phyloP scores from a whole-genome alignment of 768 basidiomycete species.

The Termitomyces sp. region DNA sequence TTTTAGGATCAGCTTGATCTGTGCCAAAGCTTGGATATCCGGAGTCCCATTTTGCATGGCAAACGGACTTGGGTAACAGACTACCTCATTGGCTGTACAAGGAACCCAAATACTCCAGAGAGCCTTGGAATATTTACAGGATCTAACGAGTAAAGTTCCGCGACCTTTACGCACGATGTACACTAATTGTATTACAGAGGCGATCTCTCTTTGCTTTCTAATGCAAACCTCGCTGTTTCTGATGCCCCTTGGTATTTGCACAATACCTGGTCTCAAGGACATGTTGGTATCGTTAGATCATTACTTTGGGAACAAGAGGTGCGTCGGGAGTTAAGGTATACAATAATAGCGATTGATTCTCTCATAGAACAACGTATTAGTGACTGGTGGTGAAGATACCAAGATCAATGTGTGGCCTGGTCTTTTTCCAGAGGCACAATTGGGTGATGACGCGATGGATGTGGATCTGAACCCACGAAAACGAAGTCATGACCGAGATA shows the following conservation, averaged over 20 bases:
- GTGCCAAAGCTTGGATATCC: conserved; percentile 53
- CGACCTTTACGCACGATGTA: background rate
- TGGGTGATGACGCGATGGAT: conserved; percentile 19
- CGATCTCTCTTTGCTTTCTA: conserved; percentile 51
- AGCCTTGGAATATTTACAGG: conserved; percentile 58
- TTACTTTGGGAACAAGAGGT: conserved; percentile 54
- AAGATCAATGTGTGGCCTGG: conserved; percentile 38
- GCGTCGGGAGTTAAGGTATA: background rate
- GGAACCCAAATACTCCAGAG: conserved; percentile 21
- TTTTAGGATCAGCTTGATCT: conserved; percentile 47
- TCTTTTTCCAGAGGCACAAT: conserved; percentile 5
- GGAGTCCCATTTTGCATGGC: conserved; percentile 54
- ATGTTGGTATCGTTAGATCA: conserved; percentile 52
- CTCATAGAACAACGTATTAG: conserved; percentile 30
- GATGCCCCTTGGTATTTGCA: conserved; percentile 43
- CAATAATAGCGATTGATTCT: background rate
- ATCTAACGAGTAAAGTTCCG: conserved; percentile 58
- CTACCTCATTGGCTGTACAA: conserved; percentile 58
- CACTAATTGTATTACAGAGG: conserved; percentile 33
- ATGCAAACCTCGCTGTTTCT: conserved; percentile 28
- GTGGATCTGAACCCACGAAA: conserved; percentile 19
- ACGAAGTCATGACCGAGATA: conserved; percentile 17
- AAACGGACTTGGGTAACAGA: conserved; percentile 72
- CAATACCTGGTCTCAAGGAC: conserved; percentile 49
- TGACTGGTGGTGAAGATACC: conserved; percentile 48